phyloP scores from a whole-genome alignment of 2,329 filamentous ascomycete genomes.

The Colletotrichum plurivorum region DNA sequence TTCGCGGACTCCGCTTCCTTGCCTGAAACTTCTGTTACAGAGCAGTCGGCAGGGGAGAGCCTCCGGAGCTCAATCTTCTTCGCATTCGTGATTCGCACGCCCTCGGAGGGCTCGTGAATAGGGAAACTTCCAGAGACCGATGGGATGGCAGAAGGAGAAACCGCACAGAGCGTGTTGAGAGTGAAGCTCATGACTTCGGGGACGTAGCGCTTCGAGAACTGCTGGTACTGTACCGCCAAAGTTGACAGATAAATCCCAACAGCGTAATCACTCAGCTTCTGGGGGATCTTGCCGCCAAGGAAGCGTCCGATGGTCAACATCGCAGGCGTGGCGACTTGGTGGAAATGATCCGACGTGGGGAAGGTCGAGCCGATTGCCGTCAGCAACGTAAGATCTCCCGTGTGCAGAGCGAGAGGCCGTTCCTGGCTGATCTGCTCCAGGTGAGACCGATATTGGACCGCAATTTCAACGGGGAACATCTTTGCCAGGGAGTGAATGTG shows the following conservation, averaged over 20 bases:
- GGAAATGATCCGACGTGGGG: constrained; percentile 97
- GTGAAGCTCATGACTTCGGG: constrained; percentile 90
- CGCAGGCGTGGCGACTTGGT: constrained; percentile 92
- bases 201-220: constrained; percentile 86
- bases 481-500: constrained; percentile 95
- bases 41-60: constrained; percentile 73
- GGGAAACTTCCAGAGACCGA: constrained; percentile 71
- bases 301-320: constrained; percentile 88
- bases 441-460: constrained; percentile 82
- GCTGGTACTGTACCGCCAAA: constrained; percentile 86
- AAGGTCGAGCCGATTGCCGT: constrained; percentile 89
- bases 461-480: constrained; percentile 83
- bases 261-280: constrained; percentile 75
- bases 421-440: constrained; percentile 69
- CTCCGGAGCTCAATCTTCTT: constrained; percentile 61
- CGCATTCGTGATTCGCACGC: constrained; percentile 64
- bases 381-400: constrained; percentile 84
- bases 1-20: constrained; percentile 56
- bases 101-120: constrained; percentile 67
- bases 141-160: constrained; percentile 70
- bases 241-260: constrained; percentile 85
- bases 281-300: constrained; percentile 82
- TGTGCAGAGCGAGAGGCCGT: constrained; percentile 67
- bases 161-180: constrained; percentile 78
- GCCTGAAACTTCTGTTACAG: constrained; percentile 45